A percentile compares a stretch with the other conserved stretches of the same genome.
Evolutionary conservation across 2,329 filamentous ascomycete genomes (phyloP).

Genomic region (Volutella citrinella): DNA sequence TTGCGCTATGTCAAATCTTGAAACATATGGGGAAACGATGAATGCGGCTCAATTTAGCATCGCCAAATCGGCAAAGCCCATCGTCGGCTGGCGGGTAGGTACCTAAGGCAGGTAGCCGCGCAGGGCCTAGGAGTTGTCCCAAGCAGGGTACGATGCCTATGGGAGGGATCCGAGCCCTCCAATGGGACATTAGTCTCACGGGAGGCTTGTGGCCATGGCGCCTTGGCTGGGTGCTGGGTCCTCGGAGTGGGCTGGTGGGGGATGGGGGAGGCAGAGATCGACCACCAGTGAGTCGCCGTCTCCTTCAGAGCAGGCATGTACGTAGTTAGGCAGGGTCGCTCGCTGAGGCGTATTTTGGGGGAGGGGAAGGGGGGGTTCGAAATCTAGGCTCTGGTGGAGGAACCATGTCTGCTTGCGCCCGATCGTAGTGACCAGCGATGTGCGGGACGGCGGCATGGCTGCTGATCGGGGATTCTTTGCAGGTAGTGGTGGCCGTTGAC

Average conservation of each 20-base stretch:
- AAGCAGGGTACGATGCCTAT: conserved; percentile 14
- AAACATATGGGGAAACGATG: too few relatives aligned
- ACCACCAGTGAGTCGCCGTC: conserved; percentile 15
- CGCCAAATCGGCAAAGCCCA: conserved; percentile 19
- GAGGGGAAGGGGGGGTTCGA: too few relatives aligned
- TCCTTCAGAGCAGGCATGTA: too few relatives aligned
- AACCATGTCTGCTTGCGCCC: too few relatives aligned
- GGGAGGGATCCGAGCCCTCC: conserved; percentile 9
- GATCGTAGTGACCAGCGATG: too few relatives aligned
- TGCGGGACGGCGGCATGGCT: too few relatives aligned
- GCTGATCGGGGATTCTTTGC: too few relatives aligned
- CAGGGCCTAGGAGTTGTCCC: conserved; percentile 11
- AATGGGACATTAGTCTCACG: conserved; percentile 22
- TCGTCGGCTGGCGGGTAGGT: conserved; percentile 12
- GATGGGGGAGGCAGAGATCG: conserved; percentile 9
- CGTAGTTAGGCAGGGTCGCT: too few relatives aligned
- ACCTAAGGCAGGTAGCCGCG: conserved; percentile 7
- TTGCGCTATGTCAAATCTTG: too few relatives aligned
- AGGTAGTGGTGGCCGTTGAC: too few relatives aligned
- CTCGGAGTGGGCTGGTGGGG: conserved; percentile 8
- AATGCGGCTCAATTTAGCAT: conserved; percentile 11
- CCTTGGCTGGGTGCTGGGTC: conserved; percentile 13
- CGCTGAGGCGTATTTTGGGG: too few relatives aligned
- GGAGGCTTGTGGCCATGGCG: conserved; percentile 22
- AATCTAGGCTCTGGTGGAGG: too few relatives aligned